Conservation (phyloP, 345 rosid genomes). For the Adansonia digitata region DNA sequence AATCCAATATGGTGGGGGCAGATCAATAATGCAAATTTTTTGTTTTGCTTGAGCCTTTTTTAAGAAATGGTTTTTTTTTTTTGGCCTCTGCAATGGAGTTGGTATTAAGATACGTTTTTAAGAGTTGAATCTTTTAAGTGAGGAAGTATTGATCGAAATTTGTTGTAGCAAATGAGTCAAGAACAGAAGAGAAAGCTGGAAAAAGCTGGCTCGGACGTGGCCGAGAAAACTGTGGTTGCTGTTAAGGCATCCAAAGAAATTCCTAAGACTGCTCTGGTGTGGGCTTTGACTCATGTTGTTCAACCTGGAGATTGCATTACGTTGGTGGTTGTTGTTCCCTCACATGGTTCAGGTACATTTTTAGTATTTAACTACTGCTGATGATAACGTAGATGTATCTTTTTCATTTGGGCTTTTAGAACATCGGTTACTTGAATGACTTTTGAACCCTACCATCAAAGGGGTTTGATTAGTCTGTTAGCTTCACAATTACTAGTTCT, state of each 20-base stretch:
- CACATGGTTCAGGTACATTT: conserved; percentile 57
- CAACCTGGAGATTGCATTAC: conserved; percentile 95
- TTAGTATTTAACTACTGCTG: background rate
- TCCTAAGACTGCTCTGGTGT: conserved; percentile 81
- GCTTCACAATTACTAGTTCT: background rate
- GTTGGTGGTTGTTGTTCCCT: conserved; percentile 78
- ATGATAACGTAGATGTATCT: background rate
- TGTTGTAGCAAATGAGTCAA: conserved; percentile 44
- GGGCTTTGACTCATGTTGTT: conserved; percentile 98
- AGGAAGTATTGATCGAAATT: background rate
- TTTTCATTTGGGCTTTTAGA: background rate
- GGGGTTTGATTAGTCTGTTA: background rate
- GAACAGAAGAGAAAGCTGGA: conserved; percentile 53
- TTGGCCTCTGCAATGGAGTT: background rate
- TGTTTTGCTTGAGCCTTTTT: conserved; percentile 14
- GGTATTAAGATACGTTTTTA: conserved; percentile 9
- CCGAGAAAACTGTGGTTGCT: conserved; percentile 83
- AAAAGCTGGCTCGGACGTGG: conserved; percentile 40
- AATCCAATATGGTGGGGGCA: conserved; percentile 40
- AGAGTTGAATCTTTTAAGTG: conserved; percentile 23
- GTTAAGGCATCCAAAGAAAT: conserved; percentile 96
- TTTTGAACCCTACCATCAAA: background rate
- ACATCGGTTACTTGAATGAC: background rate
- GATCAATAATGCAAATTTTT: conserved; percentile 27
- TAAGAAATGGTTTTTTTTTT: background rate